Percentiles rank a stretch among this genome's conserved stretches.
Evolutionary conservation across 2,329 filamentous ascomycete genomes (phyloP).

Genomic region (Colletotrichum sp.): DNA sequence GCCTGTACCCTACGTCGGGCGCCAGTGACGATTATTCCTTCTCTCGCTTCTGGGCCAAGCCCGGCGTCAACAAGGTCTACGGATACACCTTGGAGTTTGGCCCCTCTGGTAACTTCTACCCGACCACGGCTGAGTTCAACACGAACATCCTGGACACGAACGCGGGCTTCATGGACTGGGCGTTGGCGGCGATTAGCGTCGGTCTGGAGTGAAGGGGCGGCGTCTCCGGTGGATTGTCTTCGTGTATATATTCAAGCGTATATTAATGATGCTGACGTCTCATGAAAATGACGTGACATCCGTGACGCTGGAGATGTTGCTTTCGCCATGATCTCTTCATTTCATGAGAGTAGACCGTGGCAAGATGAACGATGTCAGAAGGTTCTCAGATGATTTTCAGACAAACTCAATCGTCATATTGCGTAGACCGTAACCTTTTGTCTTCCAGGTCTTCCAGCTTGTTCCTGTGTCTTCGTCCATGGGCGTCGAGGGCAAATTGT

Average conservation of each 20-base stretch:
- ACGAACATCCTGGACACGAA: conserved; percentile 45
- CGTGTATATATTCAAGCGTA: not conserved
- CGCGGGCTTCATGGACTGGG: conserved; percentile 45
- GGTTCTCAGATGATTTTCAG: not conserved
- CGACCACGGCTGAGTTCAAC: conserved; percentile 39
- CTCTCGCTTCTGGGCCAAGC: conserved; percentile 37
- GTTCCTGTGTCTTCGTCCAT: not conserved
- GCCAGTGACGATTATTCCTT: conserved; percentile 42
- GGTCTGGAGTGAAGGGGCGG: not conserved
- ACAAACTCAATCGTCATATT: not conserved
- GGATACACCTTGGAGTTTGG: conserved; percentile 43
- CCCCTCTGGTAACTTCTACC: conserved; percentile 42
- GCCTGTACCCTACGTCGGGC: conserved; percentile 38
- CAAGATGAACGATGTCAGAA: not conserved
- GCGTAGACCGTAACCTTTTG: not conserved
- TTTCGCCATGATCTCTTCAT: not conserved
- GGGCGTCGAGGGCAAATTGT: not conserved
- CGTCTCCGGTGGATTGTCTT: not conserved
- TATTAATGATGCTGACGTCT: not conserved
- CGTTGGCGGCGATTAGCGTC: conserved; percentile 35
- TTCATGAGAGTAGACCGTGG: not conserved
- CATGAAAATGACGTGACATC: not conserved
- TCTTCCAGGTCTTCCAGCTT: not conserved
- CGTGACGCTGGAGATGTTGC: not conserved
- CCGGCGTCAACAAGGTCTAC: conserved; percentile 40